phyloP scores from a whole-genome alignment of 2,329 filamentous ascomycete species.

The Alternaria arborescens region DNA sequence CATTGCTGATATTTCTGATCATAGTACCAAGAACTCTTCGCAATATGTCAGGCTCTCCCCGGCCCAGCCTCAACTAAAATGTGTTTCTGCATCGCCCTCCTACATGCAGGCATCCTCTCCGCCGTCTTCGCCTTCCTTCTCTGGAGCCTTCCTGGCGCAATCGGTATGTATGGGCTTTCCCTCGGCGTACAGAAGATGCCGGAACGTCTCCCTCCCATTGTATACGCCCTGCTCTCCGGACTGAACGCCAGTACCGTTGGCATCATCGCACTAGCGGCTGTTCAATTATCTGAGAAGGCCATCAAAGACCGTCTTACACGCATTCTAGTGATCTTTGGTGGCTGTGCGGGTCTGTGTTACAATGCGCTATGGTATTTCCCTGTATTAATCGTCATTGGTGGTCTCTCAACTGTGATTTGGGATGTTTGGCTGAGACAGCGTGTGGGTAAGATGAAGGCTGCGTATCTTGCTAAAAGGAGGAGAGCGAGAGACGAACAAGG shows the following conservation, averaged over 20 bases:
- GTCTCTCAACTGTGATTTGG: constrained; percentile 62
- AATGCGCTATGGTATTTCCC: constrained; percentile 81
- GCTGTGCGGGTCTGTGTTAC: constrained; percentile 72
- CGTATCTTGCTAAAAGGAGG: constrained; percentile 28
- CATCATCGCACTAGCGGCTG: constrained; percentile 74
- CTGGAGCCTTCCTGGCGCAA: constrained; percentile 74
- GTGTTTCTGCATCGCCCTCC: constrained; percentile 71
- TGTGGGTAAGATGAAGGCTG: constrained; percentile 41
- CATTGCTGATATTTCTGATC: not conserved
- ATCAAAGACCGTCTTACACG: constrained; percentile 71
- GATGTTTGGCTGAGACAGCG: constrained; percentile 63
- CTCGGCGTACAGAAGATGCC: constrained; percentile 70
- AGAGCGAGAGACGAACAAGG: constrained; percentile 25
- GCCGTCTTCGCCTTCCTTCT: constrained; percentile 69
- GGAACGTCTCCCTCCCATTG: constrained; percentile 66
- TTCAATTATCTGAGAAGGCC: constrained; percentile 72
- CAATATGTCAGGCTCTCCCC: constrained; percentile 71
- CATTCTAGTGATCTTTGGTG: constrained; percentile 70
- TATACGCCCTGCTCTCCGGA: constrained; percentile 75
- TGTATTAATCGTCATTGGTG: constrained; percentile 66
- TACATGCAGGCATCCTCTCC: constrained; percentile 67
- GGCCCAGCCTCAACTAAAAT: constrained; percentile 77
- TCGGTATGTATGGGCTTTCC: constrained; percentile 74
- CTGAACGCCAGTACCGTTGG: constrained; percentile 77
- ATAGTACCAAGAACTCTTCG: constrained; percentile 77